Percentiles rank a stretch among this genome's conserved stretches.
phyloP scores from a whole-genome alignment of 306 rosid genomes.

The Cucurbita ficifolia region DNA sequence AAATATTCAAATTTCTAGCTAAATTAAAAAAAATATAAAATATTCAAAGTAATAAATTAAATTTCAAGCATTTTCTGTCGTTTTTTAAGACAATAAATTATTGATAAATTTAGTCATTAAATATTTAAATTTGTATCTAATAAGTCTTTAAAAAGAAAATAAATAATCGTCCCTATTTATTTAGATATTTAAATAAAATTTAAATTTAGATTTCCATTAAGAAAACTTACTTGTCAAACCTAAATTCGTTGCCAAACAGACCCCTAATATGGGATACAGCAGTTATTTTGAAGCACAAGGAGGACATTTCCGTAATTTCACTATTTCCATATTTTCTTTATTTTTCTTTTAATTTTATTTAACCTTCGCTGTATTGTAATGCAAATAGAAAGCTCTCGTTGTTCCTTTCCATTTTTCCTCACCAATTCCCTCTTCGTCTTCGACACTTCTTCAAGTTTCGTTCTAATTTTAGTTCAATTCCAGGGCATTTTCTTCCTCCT shows the following conservation, averaged over 20 bases:
- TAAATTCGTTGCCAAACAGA: background rate
- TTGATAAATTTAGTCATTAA: too few species aligned
- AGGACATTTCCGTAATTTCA: background rate
- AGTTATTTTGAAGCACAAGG: background rate
- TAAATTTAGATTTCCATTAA: too few species aligned
- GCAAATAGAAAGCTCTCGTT: conserved; percentile 9
- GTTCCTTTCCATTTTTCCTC: conserved; percentile 15
- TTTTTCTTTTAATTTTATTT: background rate
- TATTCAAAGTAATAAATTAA: too few species aligned
- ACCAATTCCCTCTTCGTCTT: conserved; percentile 22
- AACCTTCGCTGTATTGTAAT: background rate
- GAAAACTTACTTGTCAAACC: too few species aligned
- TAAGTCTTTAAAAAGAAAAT: too few species aligned
- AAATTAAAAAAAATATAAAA: too few species aligned
- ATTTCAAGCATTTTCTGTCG: too few species aligned
- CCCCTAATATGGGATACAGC: background rate
- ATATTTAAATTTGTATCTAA: too few species aligned
- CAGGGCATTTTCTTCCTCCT: background rate
- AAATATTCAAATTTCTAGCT: too few species aligned
- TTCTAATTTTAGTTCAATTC: conserved; percentile 10
- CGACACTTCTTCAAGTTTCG: conserved; percentile 16
- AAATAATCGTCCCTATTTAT: too few species aligned
- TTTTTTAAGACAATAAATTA: too few species aligned
- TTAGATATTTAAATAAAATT: too few species aligned
- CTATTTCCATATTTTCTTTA: background rate